Evolutionary conservation across 1,284 basidiomycete species (phyloP).

Genomic region (Salmacisia buchloeana): DNA sequence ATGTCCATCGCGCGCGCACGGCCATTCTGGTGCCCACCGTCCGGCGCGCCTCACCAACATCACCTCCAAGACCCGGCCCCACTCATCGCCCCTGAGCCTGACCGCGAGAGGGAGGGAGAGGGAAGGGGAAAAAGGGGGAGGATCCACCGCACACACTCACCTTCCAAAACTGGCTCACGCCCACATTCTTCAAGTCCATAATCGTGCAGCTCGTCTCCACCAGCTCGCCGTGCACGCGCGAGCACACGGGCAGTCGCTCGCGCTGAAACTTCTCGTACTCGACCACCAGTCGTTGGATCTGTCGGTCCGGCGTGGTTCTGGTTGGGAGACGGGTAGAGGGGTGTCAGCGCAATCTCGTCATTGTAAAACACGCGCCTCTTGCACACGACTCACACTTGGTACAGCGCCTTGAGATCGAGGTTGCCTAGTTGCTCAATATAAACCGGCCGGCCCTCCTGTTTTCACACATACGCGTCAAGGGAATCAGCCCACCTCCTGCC

Average conservation of each 20-base stretch:
- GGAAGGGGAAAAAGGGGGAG: neutral
- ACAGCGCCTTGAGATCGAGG: slow-evolving; percentile 71
- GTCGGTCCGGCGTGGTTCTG: slow-evolving; percentile 79
- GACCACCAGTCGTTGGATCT: slow-evolving; percentile 78
- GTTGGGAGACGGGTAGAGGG: too few species aligned
- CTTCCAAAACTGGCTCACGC: slow-evolving; percentile 75
- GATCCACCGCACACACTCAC: slow-evolving; percentile 55
- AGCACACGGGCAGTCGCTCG: slow-evolving; percentile 69
- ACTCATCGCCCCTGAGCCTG: neutral
- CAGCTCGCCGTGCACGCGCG: slow-evolving; percentile 67
- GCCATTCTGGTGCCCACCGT: too few species aligned
- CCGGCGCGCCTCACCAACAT: neutral
- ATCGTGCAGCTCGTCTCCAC: slow-evolving; percentile 99
- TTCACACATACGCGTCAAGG: neutral
- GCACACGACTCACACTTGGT: slow-evolving; percentile 34
- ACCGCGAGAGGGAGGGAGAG: neutral
- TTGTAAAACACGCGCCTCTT: neutral
- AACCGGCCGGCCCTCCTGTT: slow-evolving; percentile 83
- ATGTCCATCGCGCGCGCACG: too few species aligned
- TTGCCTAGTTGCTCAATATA: slow-evolving; percentile 91
- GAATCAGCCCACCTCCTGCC: neutral
- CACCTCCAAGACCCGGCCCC: neutral
- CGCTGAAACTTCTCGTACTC: slow-evolving; percentile 88
- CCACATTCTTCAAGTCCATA: slow-evolving; percentile 81
- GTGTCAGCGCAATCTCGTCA: too few species aligned